Percentiles rank a stretch among this genome's conserved stretches.
phyloP scores from a whole-genome alignment of 352 stramenopile species.

The Thraustotheca clavata region DNA sequence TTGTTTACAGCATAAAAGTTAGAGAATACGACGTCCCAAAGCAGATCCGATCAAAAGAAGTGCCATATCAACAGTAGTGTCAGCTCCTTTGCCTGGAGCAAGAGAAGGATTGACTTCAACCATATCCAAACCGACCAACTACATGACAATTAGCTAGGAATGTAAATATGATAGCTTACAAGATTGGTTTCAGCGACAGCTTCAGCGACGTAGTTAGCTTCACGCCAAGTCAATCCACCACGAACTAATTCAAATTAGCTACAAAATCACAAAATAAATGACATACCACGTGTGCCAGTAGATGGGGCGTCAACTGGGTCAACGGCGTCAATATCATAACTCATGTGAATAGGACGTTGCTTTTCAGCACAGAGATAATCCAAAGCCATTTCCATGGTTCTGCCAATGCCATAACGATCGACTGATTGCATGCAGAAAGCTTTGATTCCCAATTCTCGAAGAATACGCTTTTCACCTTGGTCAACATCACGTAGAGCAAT shows the following conservation, averaged over 20 bases:
- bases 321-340: slow-evolving; percentile 97
- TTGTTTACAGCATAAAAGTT: slow-evolving; percentile 21
- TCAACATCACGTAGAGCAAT: slow-evolving; percentile 94
- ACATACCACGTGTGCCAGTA: slow-evolving; percentile 80
- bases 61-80: slow-evolving; percentile 91
- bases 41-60: slow-evolving; percentile 89
- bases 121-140: slow-evolving; percentile 86
- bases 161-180: slow-evolving; percentile 7
- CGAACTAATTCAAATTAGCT: slow-evolving; percentile 51
- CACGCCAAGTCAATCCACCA: slow-evolving; percentile 93
- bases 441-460: slow-evolving; percentile 90
- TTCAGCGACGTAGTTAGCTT: slow-evolving; percentile 95
- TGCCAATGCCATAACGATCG: slow-evolving; percentile 93
- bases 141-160: slow-evolving; percentile 8
- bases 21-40: slow-evolving; percentile 89
- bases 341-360: slow-evolving; percentile 91
- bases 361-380: slow-evolving; percentile 86
- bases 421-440: slow-evolving; percentile 96
- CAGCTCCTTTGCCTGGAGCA: slow-evolving; percentile 74
- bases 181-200: slow-evolving; percentile 86
- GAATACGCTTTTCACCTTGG: slow-evolving; percentile 81
- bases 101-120: slow-evolving; percentile 94
- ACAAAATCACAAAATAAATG: no score
- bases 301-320: slow-evolving; percentile 92
- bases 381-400: slow-evolving; percentile 95